Base-by-base conservation (phyloP, 2,329 filamentous ascomycete genomes). In the Alternaria gansuensis region DNA sequence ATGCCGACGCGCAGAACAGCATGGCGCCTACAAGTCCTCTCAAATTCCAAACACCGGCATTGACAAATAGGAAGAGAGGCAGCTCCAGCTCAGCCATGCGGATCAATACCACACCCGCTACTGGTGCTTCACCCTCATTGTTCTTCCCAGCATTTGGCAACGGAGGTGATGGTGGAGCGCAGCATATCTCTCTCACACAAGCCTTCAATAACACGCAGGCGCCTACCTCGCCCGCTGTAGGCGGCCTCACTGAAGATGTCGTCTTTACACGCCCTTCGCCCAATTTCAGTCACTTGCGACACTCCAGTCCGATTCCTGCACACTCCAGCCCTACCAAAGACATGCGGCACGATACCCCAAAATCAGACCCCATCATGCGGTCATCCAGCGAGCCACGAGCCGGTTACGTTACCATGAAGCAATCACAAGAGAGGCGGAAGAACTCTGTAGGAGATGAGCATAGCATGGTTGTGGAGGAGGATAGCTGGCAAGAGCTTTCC, bases 131-230 rank as follows among this genome's bases (percentile, higher is more conserved):
- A 51, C 74, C 79, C 17, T 71, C 80, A 33, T 56, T 48, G 23
- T 61, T 63, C 43, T 79, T 80, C 63, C 74, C 69, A 11, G 65
- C 70, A 33, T 67, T 73, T 6, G 73, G 74, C 17, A 63, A 58
- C 41, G 66, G 58, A 3, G 67, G 41, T 10, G 58, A 66, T 40
- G 72, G 60, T n/a, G 51, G 45, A n/a, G 44, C 65, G 68, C 40
- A 67, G 40, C 63, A 63, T 23, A 73, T 83, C 70, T 80, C 78
- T 34, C 72, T 80, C 26, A 82, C 80, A 7, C 81, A 83, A 57
- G 70, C 78, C 11, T 83, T 82, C 64, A 74, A 79, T 49, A 76
- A 78, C 26, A 82, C 80, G 1, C 81, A 82, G 60, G 79, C 77
- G 23, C 73, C 72, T 17, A 82, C 81, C 0, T 82, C 81, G 24